Percentiles rank a stretch among this genome's conserved stretches.
Evolutionary conservation across 192 early-diverging fungal species (phyloP).

Genomic region (Backusella tarrabulga): DNA sequence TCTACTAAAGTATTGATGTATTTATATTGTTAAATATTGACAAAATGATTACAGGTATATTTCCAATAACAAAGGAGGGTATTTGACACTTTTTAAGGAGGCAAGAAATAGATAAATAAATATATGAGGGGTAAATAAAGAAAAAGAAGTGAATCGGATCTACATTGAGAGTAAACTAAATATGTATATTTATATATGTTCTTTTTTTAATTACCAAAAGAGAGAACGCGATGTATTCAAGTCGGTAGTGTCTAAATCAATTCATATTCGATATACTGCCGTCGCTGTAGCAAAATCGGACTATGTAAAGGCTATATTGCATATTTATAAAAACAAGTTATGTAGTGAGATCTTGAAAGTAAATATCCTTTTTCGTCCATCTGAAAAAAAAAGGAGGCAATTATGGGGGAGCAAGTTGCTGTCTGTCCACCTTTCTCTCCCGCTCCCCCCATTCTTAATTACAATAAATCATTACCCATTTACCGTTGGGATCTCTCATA

Average conservation of each 20-base stretch:
- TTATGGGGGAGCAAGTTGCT: constrained; percentile 4
- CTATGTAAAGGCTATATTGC: constrained; percentile 4
- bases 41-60: constrained; percentile 5
- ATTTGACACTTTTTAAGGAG: constrained; percentile 18
- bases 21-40: constrained; percentile 5
- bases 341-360: constrained; percentile 6
- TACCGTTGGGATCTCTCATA: background rate
- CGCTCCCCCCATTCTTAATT: constrained; percentile 9
- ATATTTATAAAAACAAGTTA: constrained; percentile 10
- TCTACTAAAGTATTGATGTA: background rate
- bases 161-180: background rate
- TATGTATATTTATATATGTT: background rate
- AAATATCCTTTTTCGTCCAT: constrained; percentile 7
- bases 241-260: background rate
- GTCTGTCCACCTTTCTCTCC: constrained; percentile 7
- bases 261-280: background rate
- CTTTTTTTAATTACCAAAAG: background rate
- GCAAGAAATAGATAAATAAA: background rate
- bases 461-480: background rate
- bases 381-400: constrained; percentile 1
- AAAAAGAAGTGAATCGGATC: constrained; percentile 2
- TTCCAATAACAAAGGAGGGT: constrained; percentile 16
- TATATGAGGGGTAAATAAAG: background rate
- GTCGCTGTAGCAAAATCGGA: constrained; percentile 4
- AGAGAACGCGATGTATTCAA: background rate